Conservation (phyloP, 768 basidiomycete species). For the Austroboletus eburneus region DNA sequence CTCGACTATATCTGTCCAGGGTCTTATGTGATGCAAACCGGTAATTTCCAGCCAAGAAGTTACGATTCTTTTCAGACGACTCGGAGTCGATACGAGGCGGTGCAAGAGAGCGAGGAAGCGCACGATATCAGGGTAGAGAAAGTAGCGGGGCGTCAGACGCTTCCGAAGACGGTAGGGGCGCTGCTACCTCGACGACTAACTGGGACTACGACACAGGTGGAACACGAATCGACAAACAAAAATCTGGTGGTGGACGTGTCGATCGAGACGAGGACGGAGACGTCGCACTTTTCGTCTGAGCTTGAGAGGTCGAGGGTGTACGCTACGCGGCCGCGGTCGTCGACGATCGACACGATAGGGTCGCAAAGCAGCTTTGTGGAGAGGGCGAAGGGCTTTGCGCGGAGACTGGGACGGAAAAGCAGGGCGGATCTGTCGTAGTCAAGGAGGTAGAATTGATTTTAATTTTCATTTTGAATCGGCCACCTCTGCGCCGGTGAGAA, state of each 20-base stretch:
- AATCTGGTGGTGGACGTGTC: conserved; percentile 45
- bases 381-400: conserved; percentile 40
- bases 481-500: too few species aligned
- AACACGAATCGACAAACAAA: conserved; percentile 29
- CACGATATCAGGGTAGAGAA: conserved; percentile 49
- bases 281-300: conserved; percentile 2
- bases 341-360: conserved; percentile 28
- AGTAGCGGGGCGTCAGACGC: conserved; percentile 40
- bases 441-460: conserved; percentile 18
- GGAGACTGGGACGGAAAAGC: conserved; percentile 41
- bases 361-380: conserved; percentile 30
- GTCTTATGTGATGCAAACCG: conserved; percentile 9
- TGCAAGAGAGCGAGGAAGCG: conserved; percentile 39
- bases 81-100: conserved; percentile 29
- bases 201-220: conserved; percentile 38
- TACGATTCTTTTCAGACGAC: conserved; percentile 43
- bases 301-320: conserved; percentile 15
- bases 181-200: conserved; percentile 45
- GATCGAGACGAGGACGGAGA: conserved; percentile 38
- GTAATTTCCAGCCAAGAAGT: conserved; percentile 38
- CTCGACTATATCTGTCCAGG: neutral
- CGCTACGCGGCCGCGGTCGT: conserved; percentile 30
- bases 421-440: conserved; percentile 13
- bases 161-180: conserved; percentile 39
- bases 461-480: too few species aligned